Evolutionary conservation across 106 monocot species (phyloP).

Genomic region (Chionographis japonica): DNA sequence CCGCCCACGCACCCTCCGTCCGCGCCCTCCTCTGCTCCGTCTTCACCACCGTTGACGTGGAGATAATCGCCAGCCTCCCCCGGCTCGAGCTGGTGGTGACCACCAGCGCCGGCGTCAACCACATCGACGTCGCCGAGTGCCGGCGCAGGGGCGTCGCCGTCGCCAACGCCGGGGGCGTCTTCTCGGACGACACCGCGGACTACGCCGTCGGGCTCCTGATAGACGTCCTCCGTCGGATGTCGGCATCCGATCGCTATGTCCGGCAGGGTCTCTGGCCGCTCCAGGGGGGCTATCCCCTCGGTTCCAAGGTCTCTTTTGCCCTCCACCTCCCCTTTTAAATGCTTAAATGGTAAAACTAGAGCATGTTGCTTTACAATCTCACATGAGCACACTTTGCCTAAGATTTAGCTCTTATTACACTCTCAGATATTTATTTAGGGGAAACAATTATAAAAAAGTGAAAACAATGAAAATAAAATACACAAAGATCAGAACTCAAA

Average conservation of each 20-base stretch:
- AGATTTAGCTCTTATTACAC: too few relatives aligned
- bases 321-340: too few relatives aligned
- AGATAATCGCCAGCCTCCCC: conserved; percentile 15
- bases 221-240: conserved; percentile 27
- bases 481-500: too few relatives aligned
- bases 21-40: conserved; percentile 13
- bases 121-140: conserved; percentile 32
- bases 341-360: too few relatives aligned
- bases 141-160: conserved; percentile 22
- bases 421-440: too few relatives aligned
- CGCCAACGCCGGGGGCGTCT: conserved; percentile 13
- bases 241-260: conserved; percentile 18
- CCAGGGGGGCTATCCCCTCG: conserved; percentile 8
- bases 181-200: conserved; percentile 29
- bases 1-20: conserved; percentile 9
- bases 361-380: too few relatives aligned
- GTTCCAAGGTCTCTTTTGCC: conserved; percentile 19
- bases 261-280: conserved; percentile 16
- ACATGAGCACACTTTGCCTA: too few relatives aligned
- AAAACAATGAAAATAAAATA: too few relatives aligned
- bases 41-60: neutral
- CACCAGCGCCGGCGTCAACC: conserved; percentile 9
- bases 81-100: conserved; percentile 15
- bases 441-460: too few relatives aligned
- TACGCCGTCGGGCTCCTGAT: conserved; percentile 30